Conservation (phyloP, 139 green algal species). For the Chlorella sp. region DNA sequence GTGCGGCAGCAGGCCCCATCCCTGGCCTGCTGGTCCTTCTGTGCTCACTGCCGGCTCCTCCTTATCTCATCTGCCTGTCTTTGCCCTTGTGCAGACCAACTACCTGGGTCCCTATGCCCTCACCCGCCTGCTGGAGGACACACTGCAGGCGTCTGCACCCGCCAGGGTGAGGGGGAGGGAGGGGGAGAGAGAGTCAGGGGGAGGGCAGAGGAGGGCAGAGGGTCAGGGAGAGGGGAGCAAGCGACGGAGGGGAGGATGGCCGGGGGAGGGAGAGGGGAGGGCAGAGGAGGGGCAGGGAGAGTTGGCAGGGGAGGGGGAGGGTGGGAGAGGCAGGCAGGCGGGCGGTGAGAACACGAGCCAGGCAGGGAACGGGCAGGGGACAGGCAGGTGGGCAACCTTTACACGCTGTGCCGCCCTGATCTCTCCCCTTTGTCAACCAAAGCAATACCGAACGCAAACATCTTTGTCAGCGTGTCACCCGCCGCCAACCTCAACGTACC, state of each 20-base stretch:
- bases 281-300: not conserved
- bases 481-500: too few species aligned
- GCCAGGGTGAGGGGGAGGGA: not conserved
- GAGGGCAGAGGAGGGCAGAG: not conserved
- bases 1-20: too few species aligned
- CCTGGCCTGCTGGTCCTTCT: too few species aligned
- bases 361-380: too few species aligned
- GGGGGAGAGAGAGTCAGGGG: not conserved
- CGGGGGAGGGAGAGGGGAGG: not conserved
- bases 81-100: conserved; percentile 65
- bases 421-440: too few species aligned
- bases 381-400: not conserved
- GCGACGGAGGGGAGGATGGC: not conserved
- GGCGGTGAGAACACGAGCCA: too few species aligned
- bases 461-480: too few species aligned
- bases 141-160: conserved; percentile 44
- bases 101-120: conserved; percentile 79
- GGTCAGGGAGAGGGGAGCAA: not conserved
- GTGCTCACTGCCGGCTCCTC: too few species aligned
- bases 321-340: not conserved
- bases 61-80: too few species aligned
- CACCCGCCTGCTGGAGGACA: conserved; percentile 69
- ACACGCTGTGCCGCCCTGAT: too few species aligned
- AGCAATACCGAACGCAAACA: too few species aligned
- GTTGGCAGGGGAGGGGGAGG: too few species aligned